Percentiles rank a stretch among this genome's conserved stretches.
phyloP scores from a whole-genome alignment of 352 stramenopile genomes.

The Pythium dissimile region DNA sequence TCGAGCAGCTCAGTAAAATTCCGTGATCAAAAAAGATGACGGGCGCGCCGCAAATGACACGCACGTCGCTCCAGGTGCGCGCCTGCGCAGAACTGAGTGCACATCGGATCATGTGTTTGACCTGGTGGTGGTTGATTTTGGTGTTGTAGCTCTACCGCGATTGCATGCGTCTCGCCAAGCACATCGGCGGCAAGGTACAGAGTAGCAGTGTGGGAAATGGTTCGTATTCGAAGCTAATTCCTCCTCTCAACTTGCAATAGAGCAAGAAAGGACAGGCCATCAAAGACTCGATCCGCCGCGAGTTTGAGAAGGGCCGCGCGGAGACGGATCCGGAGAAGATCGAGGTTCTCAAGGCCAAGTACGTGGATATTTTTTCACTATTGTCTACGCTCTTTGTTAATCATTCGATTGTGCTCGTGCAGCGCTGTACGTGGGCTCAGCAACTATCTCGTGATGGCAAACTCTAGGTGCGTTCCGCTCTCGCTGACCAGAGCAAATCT shows the following conservation, averaged over 20 bases:
- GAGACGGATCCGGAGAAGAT: slow-evolving; percentile 84
- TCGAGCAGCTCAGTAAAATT: no score
- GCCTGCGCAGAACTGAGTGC: neutral
- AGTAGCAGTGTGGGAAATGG: neutral
- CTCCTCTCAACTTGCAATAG: slow-evolving; percentile 19
- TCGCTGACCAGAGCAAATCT: no score
- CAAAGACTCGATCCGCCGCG: slow-evolving; percentile 57
- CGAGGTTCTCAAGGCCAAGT: slow-evolving; percentile 83
- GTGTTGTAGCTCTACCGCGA: slow-evolving; percentile 71
- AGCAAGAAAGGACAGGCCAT: slow-evolving; percentile 85
- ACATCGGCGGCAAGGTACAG: slow-evolving; percentile 82
- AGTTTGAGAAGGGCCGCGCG: slow-evolving; percentile 75
- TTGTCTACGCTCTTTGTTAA: neutral
- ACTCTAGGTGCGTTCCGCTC: slow-evolving; percentile 73
- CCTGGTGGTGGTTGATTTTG: neutral
- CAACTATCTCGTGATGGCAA: slow-evolving; percentile 87
- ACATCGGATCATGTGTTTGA: no score
- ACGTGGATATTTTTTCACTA: slow-evolving; percentile 13
- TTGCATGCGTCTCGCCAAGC: slow-evolving; percentile 81
- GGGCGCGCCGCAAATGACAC: slow-evolving; percentile 59
- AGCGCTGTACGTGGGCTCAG: slow-evolving; percentile 79
- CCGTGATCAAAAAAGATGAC: slow-evolving; percentile 10
- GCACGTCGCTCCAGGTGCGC: slow-evolving; percentile 66
- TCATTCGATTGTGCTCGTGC: neutral
- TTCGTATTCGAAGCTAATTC: no score